Evolutionary conservation across 2,329 filamentous ascomycete genomes (phyloP).

Genomic region (Plenodomus biglobosus): DNA sequence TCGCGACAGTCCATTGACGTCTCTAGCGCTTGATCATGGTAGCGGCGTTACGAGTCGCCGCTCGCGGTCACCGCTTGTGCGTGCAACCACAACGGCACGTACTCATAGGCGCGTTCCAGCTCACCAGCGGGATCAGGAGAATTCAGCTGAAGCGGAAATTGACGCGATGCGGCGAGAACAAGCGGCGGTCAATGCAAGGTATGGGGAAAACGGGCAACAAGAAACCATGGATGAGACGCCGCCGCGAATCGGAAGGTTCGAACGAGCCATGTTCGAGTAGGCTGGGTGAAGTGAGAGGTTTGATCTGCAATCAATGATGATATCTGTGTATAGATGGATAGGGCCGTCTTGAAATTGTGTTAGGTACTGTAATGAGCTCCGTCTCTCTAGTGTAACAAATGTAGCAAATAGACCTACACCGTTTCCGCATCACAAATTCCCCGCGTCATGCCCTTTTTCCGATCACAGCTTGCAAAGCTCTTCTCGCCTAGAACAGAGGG

Average conservation of each 20-base stretch:
- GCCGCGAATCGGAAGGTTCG: slow-evolving; percentile 38
- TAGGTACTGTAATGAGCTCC: no score
- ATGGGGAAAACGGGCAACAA: slow-evolving; percentile 23
- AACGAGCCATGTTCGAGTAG: slow-evolving; percentile 9
- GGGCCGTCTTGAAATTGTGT: no score
- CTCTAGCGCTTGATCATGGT: slow-evolving; percentile 13
- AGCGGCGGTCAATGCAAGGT: slow-evolving; percentile 19
- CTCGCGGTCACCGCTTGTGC: slow-evolving; percentile 9
- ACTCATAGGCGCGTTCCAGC: slow-evolving; percentile 17
- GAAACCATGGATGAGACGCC: slow-evolving; percentile 43
- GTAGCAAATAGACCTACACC: no score
- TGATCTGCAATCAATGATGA: no score
- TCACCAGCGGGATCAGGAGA: slow-evolving; percentile 39
- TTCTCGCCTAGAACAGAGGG: no score
- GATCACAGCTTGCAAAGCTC: no score
- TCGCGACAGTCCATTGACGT: slow-evolving; percentile 4
- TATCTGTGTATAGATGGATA: no score
- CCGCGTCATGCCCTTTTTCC: no score
- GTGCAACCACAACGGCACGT: slow-evolving; percentile 4
- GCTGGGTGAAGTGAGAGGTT: no score
- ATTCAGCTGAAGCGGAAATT: slow-evolving; percentile 31
- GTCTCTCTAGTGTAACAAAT: no score
- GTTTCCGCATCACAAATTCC: no score
- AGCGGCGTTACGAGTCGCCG: slow-evolving; percentile 15
- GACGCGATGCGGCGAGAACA: slow-evolving; percentile 33